Percentiles rank a stretch among this genome's conserved stretches.
Conservation (phyloP, 2,329 filamentous ascomycete genomes). For the Macrophomina pseudophaseolina region DNA sequence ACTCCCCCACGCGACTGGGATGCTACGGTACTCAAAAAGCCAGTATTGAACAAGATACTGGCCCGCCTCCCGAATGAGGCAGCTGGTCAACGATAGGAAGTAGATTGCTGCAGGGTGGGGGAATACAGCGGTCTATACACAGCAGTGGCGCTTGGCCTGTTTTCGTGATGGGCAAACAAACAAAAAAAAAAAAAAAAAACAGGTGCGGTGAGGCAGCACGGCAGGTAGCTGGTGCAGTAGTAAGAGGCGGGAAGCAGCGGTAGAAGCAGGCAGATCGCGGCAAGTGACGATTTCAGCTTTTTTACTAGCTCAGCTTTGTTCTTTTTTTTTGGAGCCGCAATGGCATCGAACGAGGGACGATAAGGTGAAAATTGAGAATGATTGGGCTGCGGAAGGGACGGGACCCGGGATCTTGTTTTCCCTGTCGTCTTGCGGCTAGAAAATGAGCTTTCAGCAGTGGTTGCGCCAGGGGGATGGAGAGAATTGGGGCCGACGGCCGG, state of each 20-base stretch:
- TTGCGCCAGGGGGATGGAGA: not conserved
- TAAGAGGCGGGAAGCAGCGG: not conserved
- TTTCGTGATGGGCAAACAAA: too few relatives aligned
- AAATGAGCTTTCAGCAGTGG: not conserved
- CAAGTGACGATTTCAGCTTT: not conserved
- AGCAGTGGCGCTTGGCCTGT: too few relatives aligned
- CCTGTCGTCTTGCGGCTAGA: not conserved
- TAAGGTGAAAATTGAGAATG: not conserved
- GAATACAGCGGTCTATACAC: too few relatives aligned
- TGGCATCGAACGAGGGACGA: not conserved
- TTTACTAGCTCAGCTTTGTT: too few relatives aligned
- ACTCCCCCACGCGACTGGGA: too few relatives aligned
- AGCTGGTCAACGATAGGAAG: not conserved
- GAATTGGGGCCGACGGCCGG: constrained; percentile 1
- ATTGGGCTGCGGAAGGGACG: not conserved
- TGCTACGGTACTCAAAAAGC: not conserved
- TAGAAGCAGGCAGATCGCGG: not conserved
- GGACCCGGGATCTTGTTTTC: not conserved
- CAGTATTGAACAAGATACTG: not conserved
- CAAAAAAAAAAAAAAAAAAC: not conserved
- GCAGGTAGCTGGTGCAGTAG: constrained; percentile 1
- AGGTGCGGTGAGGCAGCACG: constrained; percentile 3
- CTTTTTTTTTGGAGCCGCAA: not conserved
- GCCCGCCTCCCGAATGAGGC: not conserved
- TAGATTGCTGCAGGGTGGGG: too few relatives aligned